Evolutionary conservation across 306 rosid genomes (phyloP).

Genomic region (Cyclanthera cordifolia): DNA sequence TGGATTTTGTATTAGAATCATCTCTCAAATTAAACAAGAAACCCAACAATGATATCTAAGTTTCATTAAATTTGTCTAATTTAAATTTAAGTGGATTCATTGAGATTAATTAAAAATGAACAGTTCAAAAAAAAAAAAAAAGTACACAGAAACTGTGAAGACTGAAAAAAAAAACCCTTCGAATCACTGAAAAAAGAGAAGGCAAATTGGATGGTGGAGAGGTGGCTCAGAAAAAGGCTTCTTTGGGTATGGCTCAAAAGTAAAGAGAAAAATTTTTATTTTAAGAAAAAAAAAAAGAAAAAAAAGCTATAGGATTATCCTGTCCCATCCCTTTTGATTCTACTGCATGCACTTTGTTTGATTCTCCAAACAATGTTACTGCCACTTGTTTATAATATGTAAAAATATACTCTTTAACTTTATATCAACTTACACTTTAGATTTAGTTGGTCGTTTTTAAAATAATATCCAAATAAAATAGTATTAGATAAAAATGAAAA

Average conservation of each 20-base stretch:
- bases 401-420: not conserved
- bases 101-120: not conserved
- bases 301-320: slow-evolving; percentile 8
- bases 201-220: slow-evolving; percentile 16
- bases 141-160: not conserved
- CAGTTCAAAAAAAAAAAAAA: not conserved
- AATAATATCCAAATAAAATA: not conserved
- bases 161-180: not conserved
- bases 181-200: slow-evolving; percentile 7
- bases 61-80: not conserved
- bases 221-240: not conserved
- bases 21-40: not conserved
- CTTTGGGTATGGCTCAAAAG: slow-evolving; percentile 11
- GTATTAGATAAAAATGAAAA: not conserved
- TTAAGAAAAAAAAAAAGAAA: not conserved
- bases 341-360: slow-evolving; percentile 5
- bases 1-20: not conserved
- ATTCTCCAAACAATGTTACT: slow-evolving; percentile 7
- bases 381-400: not conserved
- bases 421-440: slow-evolving; percentile 1
- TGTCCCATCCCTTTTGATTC: slow-evolving; percentile 13
- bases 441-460: not conserved
- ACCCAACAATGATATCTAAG: not conserved
- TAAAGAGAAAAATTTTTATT: not conserved
- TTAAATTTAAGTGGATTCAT: too few relatives aligned